Evolutionary conservation across 2,329 filamentous ascomycete species (phyloP), one percentile per base, ranked within the genome.

Genomic region (Drechslerella coelobrocha): DNA sequence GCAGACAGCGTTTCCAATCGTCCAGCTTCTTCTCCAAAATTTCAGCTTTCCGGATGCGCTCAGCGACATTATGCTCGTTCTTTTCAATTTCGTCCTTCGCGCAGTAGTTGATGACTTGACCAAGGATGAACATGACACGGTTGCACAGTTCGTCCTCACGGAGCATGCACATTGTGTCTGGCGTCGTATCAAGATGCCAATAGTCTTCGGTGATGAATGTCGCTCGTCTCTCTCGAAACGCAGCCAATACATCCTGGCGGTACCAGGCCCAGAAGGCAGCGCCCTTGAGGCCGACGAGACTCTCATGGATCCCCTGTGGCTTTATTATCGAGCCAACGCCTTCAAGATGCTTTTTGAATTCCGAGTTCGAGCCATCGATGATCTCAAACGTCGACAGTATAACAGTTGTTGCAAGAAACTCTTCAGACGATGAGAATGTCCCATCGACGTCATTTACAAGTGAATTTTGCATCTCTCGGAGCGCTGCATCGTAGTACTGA

Each of bases 211-310:
- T 71, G 29, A 71, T 76, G 23, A 76, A 74, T 12, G 74, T 74
- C 48, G 73, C 76, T 10, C 76, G 73, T 56, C 75, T 73, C 39
- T 78, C 76, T 4, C 76, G 72, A 50, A 77, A 76, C 7, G 76
- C 76, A 6, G 77, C 77, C 74, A 76, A 76, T 7, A 76, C 63
- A 43, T 78, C 77, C 59, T 78, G 76, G n/a, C 74, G 74, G 6
- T 77, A 74, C 77, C 77, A 78, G 6, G 76, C 75, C 76, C 76
- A 77, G 75, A 76, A 78, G 1, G 77, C 76, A 2, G 76, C 76
- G 2, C 73, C 66, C 52, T 75, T 73, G 1, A 78, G 48, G 5
- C 77, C 76, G 0, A 65, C 68, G 1, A 76, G 74, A 7, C 76
- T 75, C 19, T 76, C 76, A 57, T 78, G 73, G 34, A 77, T 76